Evolutionary conservation across 371 early-diverging fungal genomes (phyloP).

Genomic region (Apophysomyces variabilis): DNA sequence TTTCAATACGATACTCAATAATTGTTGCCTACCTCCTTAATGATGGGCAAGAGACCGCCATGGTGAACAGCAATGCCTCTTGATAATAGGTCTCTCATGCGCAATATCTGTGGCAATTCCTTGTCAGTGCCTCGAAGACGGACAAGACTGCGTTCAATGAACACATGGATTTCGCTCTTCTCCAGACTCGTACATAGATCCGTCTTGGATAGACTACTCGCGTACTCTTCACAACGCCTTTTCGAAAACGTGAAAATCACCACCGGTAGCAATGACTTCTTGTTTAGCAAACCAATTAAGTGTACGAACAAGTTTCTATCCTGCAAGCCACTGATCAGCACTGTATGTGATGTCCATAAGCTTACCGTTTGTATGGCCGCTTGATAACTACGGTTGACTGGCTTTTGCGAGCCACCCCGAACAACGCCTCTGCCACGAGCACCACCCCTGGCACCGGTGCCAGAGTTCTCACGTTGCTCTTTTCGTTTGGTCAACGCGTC

Average conservation of each 20-base stretch:
- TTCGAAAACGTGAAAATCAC: constrained; percentile 98
- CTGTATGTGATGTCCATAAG: constrained; percentile 1
- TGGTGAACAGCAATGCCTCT: constrained; percentile 99
- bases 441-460: constrained; percentile 57
- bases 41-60: constrained; percentile 96
- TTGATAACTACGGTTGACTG: constrained; percentile 46
- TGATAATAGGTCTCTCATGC: constrained; percentile 81
- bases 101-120: constrained; percentile 90
- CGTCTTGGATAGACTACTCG: constrained; percentile 74
- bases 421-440: constrained; percentile 36
- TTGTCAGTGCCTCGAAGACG: constrained; percentile 83
- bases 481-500: constrained; percentile 63
- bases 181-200: constrained; percentile 79
- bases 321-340: constrained; percentile 29
- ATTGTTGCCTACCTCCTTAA: constrained; percentile 83
- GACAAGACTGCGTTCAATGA: constrained; percentile 80
- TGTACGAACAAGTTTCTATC: constrained; percentile 84
- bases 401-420: constrained; percentile 49
- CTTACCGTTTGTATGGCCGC: constrained; percentile 42
- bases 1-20: not conserved
- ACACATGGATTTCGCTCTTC: constrained; percentile 88
- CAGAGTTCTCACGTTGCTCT: constrained; percentile 45
- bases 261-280: constrained; percentile 84
- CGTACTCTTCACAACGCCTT: constrained; percentile 96
- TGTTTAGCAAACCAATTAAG: constrained; percentile 76